Conservation (phyloP, 148 eudicot species). For the Rhododendron vialii region DNA sequence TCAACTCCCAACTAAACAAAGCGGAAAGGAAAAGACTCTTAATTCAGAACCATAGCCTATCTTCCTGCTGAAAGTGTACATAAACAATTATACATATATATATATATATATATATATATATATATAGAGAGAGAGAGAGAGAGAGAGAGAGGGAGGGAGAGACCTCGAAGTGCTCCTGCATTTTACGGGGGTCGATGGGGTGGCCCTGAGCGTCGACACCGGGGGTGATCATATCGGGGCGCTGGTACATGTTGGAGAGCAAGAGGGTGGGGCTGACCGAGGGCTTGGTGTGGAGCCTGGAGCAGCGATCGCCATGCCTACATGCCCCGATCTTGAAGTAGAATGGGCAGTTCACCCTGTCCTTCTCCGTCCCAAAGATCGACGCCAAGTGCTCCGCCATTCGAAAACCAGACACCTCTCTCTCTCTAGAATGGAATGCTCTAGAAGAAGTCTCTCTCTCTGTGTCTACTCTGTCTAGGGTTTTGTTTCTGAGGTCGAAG, state of each 20-base stretch:
- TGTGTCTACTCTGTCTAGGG: background rate
- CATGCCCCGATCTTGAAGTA: constrained; percentile 32
- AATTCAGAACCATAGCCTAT: background rate
- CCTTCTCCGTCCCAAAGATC: constrained; percentile 28
- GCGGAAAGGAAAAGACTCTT: background rate
- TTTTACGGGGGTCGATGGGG: constrained; percentile 9
- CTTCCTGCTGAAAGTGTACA: background rate
- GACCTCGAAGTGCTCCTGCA: constrained; percentile 12
- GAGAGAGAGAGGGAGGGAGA: background rate
- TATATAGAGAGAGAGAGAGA: background rate
- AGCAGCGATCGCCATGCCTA: constrained; percentile 23
- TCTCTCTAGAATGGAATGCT: background rate
- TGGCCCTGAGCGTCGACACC: constrained; percentile 9
- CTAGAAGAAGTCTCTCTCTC: background rate
- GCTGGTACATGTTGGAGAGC: constrained; percentile 10
- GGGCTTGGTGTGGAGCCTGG: constrained; percentile 21
- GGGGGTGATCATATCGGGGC: constrained; percentile 8
- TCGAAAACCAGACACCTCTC: background rate
- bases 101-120: too few species aligned
- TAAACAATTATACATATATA: too few species aligned
- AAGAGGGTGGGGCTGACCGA: background rate
- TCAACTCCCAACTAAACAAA: too few species aligned
- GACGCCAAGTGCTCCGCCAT: constrained; percentile 33
- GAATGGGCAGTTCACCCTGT: constrained; percentile 28
- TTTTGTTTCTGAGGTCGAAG: background rate